phyloP scores from a whole-genome alignment of 2,329 filamentous ascomycete genomes.

The Neonectria magnoliae region DNA sequence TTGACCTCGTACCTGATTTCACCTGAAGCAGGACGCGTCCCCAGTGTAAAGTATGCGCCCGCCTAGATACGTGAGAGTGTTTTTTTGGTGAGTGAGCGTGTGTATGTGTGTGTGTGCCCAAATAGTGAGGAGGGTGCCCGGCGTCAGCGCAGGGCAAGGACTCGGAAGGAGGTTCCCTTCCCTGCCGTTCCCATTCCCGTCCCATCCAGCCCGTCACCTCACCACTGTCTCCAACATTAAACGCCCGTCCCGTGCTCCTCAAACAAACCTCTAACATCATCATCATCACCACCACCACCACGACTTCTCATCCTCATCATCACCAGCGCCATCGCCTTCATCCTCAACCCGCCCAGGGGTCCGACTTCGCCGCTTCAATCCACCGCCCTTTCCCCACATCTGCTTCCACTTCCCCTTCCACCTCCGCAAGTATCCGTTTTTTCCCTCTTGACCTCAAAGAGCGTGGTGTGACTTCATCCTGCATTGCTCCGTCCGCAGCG shows the following conservation, averaged over 20 bases:
- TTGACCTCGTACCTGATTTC: too few species aligned
- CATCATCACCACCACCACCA: not conserved
- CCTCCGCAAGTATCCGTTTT: constrained; percentile 32
- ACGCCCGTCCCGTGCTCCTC: not conserved
- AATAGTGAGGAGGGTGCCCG: not conserved
- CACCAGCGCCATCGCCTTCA: not conserved
- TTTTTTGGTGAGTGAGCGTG: too few species aligned
- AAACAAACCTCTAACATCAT: constrained; percentile 9
- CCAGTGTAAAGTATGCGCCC: not conserved
- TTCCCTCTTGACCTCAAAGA: constrained; percentile 13
- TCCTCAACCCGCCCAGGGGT: not conserved
- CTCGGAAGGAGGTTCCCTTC: constrained; percentile 4
- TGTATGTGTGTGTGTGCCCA: not conserved
- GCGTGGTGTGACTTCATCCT: constrained; percentile 41
- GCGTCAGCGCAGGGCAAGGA: constrained; percentile 4
- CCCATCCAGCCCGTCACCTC: not conserved
- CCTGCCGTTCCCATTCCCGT: constrained; percentile 9
- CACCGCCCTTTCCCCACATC: constrained; percentile 4
- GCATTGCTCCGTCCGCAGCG: constrained; percentile 20
- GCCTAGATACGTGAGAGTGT: not conserved
- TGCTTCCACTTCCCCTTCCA: constrained; percentile 14
- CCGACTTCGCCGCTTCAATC: constrained; percentile 1
- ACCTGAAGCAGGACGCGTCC: not conserved
- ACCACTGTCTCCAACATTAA: not conserved
- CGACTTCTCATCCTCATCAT: not conserved